These are phyloP conservation scores for Monilinia aucupariae DNA, from an alignment of 2,329 filamentous ascomycete species.

Conservation along the genomic window DNA sequence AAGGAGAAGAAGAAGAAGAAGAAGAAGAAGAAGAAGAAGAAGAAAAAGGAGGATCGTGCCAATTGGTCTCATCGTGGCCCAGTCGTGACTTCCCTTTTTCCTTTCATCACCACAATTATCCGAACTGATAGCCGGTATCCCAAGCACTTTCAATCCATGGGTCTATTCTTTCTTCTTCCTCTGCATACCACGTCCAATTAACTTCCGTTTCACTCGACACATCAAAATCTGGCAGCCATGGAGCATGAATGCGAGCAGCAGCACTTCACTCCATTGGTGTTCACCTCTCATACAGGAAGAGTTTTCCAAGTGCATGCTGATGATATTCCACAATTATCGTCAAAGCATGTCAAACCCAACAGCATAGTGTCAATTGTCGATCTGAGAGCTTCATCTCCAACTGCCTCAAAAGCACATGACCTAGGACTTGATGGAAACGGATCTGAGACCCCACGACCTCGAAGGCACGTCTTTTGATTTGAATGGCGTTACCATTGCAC, in stretches of 20 bases:
- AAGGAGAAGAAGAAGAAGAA: too few relatives aligned
- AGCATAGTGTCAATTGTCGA: constrained; percentile 7
- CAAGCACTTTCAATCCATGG: neutral
- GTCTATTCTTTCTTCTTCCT: neutral
- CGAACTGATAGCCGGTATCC: neutral
- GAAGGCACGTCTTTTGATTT: neutral
- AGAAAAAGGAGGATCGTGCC: neutral
- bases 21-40: too few relatives aligned
- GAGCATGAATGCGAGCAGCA: constrained; percentile 12
- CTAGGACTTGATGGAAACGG: neutral
- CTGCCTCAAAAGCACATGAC: neutral
- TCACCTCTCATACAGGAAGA: constrained; percentile 18
- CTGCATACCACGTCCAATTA: neutral
- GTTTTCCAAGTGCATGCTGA: constrained; percentile 19
- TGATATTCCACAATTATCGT: constrained; percentile 1
- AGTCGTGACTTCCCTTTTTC: constrained; percentile 2
- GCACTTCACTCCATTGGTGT: constrained; percentile 12
- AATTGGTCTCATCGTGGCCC: neutral
- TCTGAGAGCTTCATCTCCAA: neutral
- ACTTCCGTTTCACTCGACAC: neutral
- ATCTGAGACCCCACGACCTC: neutral
- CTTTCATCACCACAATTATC: neutral
- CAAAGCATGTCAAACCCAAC: neutral
- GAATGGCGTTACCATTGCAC: neutral
- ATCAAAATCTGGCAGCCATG: neutral